Conservation (phyloP, 345 rosid species). For the Eucalyptus tenuipes region DNA sequence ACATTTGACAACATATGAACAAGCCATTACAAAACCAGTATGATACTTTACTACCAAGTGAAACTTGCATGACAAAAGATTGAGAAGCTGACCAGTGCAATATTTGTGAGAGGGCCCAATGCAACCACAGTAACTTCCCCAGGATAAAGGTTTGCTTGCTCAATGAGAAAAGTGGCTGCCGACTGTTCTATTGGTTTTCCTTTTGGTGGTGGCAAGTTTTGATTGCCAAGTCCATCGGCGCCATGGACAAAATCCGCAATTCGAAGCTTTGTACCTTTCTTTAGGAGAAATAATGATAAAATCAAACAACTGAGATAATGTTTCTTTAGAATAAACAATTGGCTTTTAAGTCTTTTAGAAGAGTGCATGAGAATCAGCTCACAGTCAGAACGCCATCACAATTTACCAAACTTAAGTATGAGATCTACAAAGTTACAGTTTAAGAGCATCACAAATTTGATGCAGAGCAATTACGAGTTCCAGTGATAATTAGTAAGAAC, state of each 20-base stretch:
- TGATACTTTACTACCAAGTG: not conserved
- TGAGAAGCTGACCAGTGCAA: conserved; percentile 58
- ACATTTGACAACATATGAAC: not conserved
- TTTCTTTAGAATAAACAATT: not conserved
- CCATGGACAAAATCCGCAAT: conserved; percentile 98
- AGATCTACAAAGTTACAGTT: not conserved
- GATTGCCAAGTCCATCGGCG: conserved; percentile 90
- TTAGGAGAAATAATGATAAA: conserved; percentile 1
- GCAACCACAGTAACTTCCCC: conserved; percentile 91
- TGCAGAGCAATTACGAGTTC: not conserved
- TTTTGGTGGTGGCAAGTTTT: conserved; percentile 73
- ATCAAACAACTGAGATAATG: not conserved
- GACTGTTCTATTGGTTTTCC: conserved; percentile 66
- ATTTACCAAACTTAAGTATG: not conserved
- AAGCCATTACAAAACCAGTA: not conserved
- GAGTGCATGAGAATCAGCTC: not conserved
- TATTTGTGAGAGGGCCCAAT: conserved; percentile 80
- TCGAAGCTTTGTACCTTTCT: conserved; percentile 73
- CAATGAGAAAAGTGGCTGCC: conserved; percentile 65
- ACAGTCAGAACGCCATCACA: not conserved
- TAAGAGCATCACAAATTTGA: not conserved
- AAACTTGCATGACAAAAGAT: not conserved
- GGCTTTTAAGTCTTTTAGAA: not conserved
- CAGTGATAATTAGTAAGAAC: not conserved
- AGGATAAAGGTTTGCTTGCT: conserved; percentile 72